phyloP scores from a whole-genome alignment of 2,329 filamentous ascomycete genomes.

The Rachicladosporium sp. region DNA sequence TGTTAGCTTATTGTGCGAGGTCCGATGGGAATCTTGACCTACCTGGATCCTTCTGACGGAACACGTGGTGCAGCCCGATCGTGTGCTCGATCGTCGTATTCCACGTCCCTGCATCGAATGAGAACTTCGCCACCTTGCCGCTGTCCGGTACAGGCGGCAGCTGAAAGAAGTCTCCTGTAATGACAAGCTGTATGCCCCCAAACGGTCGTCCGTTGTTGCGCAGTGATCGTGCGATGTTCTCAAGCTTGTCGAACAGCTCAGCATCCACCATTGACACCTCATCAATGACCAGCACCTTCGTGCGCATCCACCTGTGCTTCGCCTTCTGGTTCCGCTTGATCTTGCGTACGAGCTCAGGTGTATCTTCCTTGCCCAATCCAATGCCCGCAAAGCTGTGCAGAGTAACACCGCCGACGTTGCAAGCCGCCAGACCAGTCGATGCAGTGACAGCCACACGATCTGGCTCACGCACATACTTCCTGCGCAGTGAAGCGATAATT shows the following conservation, averaged over 20 bases:
- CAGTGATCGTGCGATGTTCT: slow-evolving; percentile 70
- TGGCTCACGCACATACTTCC: slow-evolving; percentile 62
- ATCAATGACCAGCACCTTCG: slow-evolving; percentile 79
- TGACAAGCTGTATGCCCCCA: slow-evolving; percentile 88
- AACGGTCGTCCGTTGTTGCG: slow-evolving; percentile 87
- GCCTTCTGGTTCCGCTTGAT: slow-evolving; percentile 80
- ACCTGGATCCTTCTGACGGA: slow-evolving; percentile 80
- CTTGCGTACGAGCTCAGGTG: slow-evolving; percentile 71
- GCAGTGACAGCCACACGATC: slow-evolving; percentile 88
- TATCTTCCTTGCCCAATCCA: slow-evolving; percentile 82
- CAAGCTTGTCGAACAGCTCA: slow-evolving; percentile 91
- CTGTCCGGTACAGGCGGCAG: slow-evolving; percentile 81
- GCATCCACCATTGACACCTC: slow-evolving; percentile 98
- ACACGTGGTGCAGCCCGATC: slow-evolving; percentile 87
- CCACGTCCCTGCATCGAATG: slow-evolving; percentile 89
- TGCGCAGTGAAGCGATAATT: slow-evolving; percentile 70
- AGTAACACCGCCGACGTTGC: slow-evolving; percentile 91
- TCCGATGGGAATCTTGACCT: slow-evolving; percentile 15
- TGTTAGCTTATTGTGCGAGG: slow-evolving; percentile 14
- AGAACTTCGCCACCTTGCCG: slow-evolving; percentile 66
- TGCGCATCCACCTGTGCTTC: slow-evolving; percentile 76
- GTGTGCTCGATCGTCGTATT: slow-evolving; percentile 87
- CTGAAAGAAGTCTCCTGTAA: slow-evolving; percentile 97
- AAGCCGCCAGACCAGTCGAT: slow-evolving; percentile 88
- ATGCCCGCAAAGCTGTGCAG: slow-evolving; percentile 94